These are phyloP conservation scores for Teratosphaeria destructans DNA, from an alignment of 2,329 filamentous ascomycete species.

Conservation along the genomic window DNA sequence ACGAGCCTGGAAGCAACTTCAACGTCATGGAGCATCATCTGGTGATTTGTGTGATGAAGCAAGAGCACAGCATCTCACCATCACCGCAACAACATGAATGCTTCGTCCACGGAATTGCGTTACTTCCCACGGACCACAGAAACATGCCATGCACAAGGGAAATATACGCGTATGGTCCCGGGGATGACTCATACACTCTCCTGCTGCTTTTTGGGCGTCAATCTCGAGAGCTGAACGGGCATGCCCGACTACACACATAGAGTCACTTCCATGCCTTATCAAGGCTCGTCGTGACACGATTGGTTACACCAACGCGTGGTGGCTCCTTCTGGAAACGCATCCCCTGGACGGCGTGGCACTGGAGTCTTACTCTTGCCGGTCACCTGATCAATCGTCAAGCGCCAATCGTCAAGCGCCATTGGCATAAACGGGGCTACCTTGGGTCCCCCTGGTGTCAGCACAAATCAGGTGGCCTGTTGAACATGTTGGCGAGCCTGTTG, in stretches of 20 bases:
- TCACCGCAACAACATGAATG: background rate
- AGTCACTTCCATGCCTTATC: background rate
- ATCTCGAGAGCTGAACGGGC: background rate
- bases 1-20: background rate
- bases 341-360: background rate
- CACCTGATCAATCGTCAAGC: background rate
- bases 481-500: background rate
- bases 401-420: background rate
- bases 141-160: background rate
- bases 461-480: background rate
- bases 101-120: background rate
- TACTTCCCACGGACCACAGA: background rate
- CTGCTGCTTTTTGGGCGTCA: background rate
- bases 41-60: background rate
- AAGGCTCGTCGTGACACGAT: background rate
- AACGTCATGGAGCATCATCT: background rate
- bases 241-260: background rate
- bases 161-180: background rate
- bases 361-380: background rate
- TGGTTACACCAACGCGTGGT: background rate
- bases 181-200: background rate
- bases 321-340: background rate
- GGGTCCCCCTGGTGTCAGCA: background rate
- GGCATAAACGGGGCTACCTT: background rate
- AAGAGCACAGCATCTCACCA: background rate